Evolutionary conservation across 495 filamentous ascomycete genomes (phyloP).

Genomic region (Lophiotrema nucula): DNA sequence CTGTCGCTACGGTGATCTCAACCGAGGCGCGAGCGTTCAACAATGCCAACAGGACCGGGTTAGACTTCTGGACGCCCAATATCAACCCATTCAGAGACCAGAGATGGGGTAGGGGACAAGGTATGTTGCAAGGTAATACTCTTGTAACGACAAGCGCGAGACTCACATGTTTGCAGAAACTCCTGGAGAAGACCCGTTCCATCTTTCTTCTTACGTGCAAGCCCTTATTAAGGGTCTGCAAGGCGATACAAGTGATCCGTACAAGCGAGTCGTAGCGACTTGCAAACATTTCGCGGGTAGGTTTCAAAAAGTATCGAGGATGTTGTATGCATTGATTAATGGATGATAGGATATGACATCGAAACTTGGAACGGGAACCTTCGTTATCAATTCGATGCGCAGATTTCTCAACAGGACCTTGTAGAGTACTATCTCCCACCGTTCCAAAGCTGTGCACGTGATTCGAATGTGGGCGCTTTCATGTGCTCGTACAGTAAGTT

Average conservation of each 20-base stretch:
- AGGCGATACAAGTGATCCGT: constrained; percentile 48
- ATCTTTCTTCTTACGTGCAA: constrained; percentile 56
- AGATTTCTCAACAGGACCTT: constrained; percentile 55
- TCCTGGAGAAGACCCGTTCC: constrained; percentile 61
- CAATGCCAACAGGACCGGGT: constrained; percentile 56
- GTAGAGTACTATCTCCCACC: constrained; percentile 55
- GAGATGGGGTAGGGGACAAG: constrained; percentile 37
- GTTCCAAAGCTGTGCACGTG: constrained; percentile 52
- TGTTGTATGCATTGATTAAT: too few species aligned
- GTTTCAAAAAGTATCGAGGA: not conserved
- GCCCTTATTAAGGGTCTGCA: constrained; percentile 62
- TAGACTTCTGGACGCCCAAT: constrained; percentile 67
- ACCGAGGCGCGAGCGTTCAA: constrained; percentile 68
- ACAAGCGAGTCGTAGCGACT: constrained; percentile 59
- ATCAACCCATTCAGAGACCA: constrained; percentile 64
- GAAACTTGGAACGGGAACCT: constrained; percentile 57
- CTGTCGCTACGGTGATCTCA: constrained; percentile 56
- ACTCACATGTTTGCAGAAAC: constrained; percentile 57
- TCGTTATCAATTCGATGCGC: constrained; percentile 56
- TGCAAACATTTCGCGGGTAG: constrained; percentile 62
- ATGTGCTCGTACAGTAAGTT: constrained; percentile 59
- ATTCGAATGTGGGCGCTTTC: constrained; percentile 56
- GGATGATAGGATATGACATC: constrained; percentile 61
- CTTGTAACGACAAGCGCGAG: not conserved
- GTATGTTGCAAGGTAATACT: not conserved